Base-by-base conservation (phyloP, 352 stramenopile genomes). In the Phytophthora constricta region DNA sequence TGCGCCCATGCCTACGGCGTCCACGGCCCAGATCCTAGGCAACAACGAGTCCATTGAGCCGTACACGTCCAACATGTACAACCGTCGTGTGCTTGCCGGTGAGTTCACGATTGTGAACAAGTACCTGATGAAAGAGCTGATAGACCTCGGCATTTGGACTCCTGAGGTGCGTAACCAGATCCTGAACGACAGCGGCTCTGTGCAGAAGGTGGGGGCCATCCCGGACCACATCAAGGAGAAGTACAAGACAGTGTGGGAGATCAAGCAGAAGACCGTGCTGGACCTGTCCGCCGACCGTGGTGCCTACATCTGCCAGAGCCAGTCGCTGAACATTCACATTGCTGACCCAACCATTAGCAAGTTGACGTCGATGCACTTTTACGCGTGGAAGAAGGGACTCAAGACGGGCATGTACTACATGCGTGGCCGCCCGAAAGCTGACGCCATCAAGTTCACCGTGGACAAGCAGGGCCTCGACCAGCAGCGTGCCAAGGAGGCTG, bases 321-420 rank as follows among this genome's bases (percentile, higher is more conserved):
- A 98, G 76, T 97, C 87, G 53, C 89, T 99, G 51, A 99, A 99
- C 79, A 89, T 99, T 42, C 97, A 99, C 86, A 99, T 99, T 72
- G 97, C 96, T 19, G 97, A 99, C 49, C 97, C 98, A n/a, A 99
- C 82, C 25, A 96, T 97, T 27, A 94, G 89, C 39, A 99, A 99
- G 80, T 84, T 99, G 45, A 99, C 97, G n/a, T 98, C 93, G 33
- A 99, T 99, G 97, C 98, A 99, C 86, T 99, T 99, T 71, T 99
- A 99, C 76, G 95, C 97, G 5, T 99, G 98, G 98, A 99, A 99
- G 86, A 98, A 98, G 80, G 98, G 98, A 7, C 87, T 99, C 28
- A 99, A 99, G 93, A 99, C 98, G 17, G 97, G 98, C 49, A 99
- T 99, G 96, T 99, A 99, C 84, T 99, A 99, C 87, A 92, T 99